Evolutionary conservation across 2,329 filamentous ascomycete species (phyloP), one percentile per base, ranked within the genome.

Genomic region (Diaporthe citrichinensis): DNA sequence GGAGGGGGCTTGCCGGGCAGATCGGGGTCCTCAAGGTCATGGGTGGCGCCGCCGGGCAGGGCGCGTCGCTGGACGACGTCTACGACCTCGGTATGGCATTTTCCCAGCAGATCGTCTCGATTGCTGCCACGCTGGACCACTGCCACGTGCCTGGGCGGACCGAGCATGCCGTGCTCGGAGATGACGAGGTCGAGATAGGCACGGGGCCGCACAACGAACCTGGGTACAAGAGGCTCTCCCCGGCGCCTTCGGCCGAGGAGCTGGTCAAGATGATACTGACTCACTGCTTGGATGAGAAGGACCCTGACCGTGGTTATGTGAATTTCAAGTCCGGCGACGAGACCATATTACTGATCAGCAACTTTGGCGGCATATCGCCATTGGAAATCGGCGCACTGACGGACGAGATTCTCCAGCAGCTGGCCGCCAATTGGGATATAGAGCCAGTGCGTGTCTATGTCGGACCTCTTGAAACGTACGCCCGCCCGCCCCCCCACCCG

Each of bases 121-220:
- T 90, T 78, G 86, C 90, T 51, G 89, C 90, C 2, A 91, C 89
- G 0, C 84, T 92, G 39, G 90, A 91, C 68, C 90, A 92, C 78
- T 90, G 91, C 78, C 90, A 92, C 78, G 89, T 91, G 1, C 89
- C 89, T 0, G 89, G 89, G 0, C 85, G 89, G 53, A 81, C 84
- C 2, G 85, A 89, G 74, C 87, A 89, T 74, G 86, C 82, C n/a
- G 85, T 83, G 23, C 85, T 92, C 2, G 84, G 82, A 14, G 81
- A 83, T 1, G 82, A 90, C 73, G 90, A 90, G 74, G 81, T 92
- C 49, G 91, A 92, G 80, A 85, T 93, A n/a, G 92, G 92, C 4
- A 92, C 91, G 31, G 92, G 92, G 0, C 91, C 91, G 20, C 92
- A 94, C 81, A 93, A 93, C 79, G 92, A 94, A 81, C 91, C 92